Conservation (phyloP, 192 early-diverging fungal species). For the Backusella mclennaniae region DNA sequence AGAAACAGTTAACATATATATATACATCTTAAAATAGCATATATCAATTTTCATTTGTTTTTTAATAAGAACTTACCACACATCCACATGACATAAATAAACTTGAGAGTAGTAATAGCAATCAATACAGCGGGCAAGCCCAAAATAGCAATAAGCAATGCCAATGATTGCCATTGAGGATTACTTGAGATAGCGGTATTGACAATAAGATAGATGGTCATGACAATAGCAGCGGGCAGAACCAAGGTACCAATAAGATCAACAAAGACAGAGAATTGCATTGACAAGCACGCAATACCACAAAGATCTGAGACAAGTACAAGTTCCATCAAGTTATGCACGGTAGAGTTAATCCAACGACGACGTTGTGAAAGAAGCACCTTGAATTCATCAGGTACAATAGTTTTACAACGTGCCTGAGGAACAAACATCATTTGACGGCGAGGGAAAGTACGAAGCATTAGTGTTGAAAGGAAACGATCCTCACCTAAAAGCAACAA, state of each 20-base stretch:
- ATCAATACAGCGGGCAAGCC: constrained; percentile 91
- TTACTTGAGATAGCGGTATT: constrained; percentile 33
- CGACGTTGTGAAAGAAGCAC: constrained; percentile 89
- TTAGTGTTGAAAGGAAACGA: constrained; percentile 82
- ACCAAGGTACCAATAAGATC: constrained; percentile 75
- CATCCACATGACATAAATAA: constrained; percentile 92
- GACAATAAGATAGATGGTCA: constrained; percentile 55
- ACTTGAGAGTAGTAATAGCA: constrained; percentile 78
- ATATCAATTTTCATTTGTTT: neutral
- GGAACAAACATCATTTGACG: constrained; percentile 89
- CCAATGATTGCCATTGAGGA: constrained; percentile 54
- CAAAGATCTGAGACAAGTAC: constrained; percentile 87
- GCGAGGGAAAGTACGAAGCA: constrained; percentile 83
- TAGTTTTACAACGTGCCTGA: constrained; percentile 80
- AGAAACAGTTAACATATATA: constrained; percentile 20
- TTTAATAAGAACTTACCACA: constrained; percentile 37
- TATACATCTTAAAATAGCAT: neutral
- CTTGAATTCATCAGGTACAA: constrained; percentile 79
- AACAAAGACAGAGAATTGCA: constrained; percentile 76
- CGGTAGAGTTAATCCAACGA: constrained; percentile 94
- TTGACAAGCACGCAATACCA: constrained; percentile 87
- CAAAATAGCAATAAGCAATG: constrained; percentile 73
- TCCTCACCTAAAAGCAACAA: constrained; percentile 84
- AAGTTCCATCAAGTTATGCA: constrained; percentile 87
- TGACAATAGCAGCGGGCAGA: constrained; percentile 62